Base-by-base conservation (phyloP, 208 protist genomes). In the Leishmania mexicana region DNA sequence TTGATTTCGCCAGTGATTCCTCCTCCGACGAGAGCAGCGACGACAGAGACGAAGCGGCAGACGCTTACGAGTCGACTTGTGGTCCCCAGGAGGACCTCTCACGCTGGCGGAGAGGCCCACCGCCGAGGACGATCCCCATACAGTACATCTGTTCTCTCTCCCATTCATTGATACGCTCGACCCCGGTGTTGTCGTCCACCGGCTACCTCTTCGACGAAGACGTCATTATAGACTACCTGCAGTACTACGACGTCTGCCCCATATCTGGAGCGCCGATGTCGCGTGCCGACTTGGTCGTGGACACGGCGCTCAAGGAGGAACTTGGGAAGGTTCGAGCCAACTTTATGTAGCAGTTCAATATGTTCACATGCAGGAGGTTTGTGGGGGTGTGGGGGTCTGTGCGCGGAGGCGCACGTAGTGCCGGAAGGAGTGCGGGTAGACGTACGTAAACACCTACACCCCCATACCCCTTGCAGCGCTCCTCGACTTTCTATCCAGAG, bases 131-230 rank as follows among this genome's bases (percentile, higher is more conserved):
- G 3, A 80, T 91, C 8, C 90, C 90, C 17, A n/a, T 35, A 38
- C 87, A 83, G 21, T 93, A 93, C 75, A 65, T 89, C 47, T 93
- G 90, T 60, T 80, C 81, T 7, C 85, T 93, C 31, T 90, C 88
- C 21, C 78, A 85, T 21, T 67, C 84, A 4, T 42, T 93, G 31
- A 91, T 93, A 51, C 78, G 68, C 6, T 85, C 80, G 4, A 42
- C 58, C 21, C 90, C 90, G 10, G 84, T 89, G 35, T 19, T 93
- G 42, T 87, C 90, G 1, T 80, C 90, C n/a, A 83, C 88, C 21
- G 90, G 90, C 17, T 86, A 88, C 80, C 24, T 88, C 38, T 93
- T 93, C 57, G 90, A 93, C 71, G 70, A 83, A 47, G 77, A 85
- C 40, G 72, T 75, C 58, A 91, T 93, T 15, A 45, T 84, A 3